These are phyloP conservation scores for Peronosclerospora sorghi DNA, from an alignment of 352 stramenopile genomes.

Conservation along the genomic window DNA sequence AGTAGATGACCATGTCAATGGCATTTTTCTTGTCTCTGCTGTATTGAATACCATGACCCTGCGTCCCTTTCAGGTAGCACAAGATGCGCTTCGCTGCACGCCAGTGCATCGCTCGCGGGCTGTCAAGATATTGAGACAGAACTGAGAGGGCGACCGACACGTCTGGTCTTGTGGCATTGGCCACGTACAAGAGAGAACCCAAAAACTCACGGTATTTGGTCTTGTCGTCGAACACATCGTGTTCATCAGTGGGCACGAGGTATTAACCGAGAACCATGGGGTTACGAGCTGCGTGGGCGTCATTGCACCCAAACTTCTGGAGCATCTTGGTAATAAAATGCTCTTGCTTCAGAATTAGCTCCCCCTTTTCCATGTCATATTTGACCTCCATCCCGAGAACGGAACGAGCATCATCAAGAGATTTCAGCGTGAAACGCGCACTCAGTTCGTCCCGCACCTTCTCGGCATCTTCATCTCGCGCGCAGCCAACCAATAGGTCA, in stretches of 20 bases:
- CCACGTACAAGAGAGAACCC: slow-evolving; percentile 11
- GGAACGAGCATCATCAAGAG: slow-evolving; percentile 1
- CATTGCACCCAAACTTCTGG: neutral
- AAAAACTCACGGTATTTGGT: slow-evolving; percentile 6
- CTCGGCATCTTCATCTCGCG: neutral
- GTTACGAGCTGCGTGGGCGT: slow-evolving; percentile 1
- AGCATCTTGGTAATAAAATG: slow-evolving; percentile 6
- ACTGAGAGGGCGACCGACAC: slow-evolving; percentile 1
- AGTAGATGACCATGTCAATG: neutral
- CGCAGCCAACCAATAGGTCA: neutral
- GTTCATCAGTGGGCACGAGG: neutral
- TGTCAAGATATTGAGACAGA: slow-evolving; percentile 8
- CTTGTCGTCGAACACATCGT: neutral
- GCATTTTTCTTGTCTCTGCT: neutral
- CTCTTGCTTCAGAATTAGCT: neutral
- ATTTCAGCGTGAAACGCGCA: slow-evolving; percentile 8
- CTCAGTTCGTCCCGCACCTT: neutral
- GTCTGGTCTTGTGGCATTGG: slow-evolving; percentile 12
- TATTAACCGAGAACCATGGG: slow-evolving; percentile 2
- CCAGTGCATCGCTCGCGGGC: slow-evolving; percentile 11
- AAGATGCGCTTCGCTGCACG: neutral
- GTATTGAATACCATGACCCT: neutral
- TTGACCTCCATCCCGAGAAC: slow-evolving; percentile 9
- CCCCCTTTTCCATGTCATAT: neutral
- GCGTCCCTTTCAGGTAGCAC: slow-evolving; percentile 10